These are phyloP conservation scores for Solanum chmielewskii DNA, from an alignment of 257 asterid species.

Conservation along the genomic window DNA sequence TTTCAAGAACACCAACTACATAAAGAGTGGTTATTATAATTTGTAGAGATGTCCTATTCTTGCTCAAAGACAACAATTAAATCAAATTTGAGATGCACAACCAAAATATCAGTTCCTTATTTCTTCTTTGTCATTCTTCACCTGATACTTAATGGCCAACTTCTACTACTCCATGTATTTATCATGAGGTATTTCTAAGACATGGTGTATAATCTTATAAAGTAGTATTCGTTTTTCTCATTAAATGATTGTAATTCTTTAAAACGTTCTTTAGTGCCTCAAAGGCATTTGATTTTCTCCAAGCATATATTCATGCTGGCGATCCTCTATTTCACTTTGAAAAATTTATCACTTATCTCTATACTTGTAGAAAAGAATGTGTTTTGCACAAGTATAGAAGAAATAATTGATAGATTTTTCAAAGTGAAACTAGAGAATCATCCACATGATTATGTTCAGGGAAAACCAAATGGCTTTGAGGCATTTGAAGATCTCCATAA, in stretches of 20 bases:
- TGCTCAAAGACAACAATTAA: too few relatives aligned
- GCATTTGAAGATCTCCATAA: not conserved
- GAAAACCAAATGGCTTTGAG: not conserved
- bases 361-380: not conserved
- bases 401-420: not conserved
- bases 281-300: not conserved
- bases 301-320: not conserved
- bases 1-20: too few relatives aligned
- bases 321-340: not conserved
- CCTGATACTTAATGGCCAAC: too few relatives aligned
- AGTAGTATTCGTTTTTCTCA: not conserved
- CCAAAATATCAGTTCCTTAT: too few relatives aligned
- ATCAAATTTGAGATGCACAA: too few relatives aligned
- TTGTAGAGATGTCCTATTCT: too few relatives aligned
- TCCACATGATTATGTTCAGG: not conserved
- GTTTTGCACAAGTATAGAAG: not conserved
- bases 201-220: not conserved
- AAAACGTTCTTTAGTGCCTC: not conserved
- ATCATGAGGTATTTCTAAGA: not conserved
- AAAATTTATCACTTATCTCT: not conserved
- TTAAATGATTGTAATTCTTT: not conserved
- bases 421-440: not conserved
- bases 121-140: too few relatives aligned
- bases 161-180: not conserved
- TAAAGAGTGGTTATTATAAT: too few relatives aligned